Conservation (phyloP, 805 yeast species). For the Debaryomyces castellii region DNA sequence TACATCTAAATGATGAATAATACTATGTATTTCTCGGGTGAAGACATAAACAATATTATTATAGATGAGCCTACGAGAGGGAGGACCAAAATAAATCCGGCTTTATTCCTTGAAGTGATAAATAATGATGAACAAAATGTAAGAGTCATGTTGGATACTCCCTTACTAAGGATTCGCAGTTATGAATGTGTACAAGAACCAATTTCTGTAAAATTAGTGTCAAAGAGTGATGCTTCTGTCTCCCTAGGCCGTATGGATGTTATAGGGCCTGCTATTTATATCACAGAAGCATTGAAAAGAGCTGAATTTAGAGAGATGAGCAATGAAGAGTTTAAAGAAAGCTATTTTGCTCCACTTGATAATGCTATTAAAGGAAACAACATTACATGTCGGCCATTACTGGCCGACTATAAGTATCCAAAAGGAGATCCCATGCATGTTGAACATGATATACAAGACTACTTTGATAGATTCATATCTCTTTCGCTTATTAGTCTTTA, state of each 20-base stretch:
- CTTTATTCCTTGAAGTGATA: not conserved
- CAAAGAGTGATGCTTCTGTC: slow-evolving; percentile 2
- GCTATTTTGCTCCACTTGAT: slow-evolving; percentile 4
- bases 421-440: too few relatives aligned
- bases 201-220: not conserved
- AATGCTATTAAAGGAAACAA: not conserved
- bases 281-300: not conserved
- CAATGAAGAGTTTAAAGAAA: slow-evolving; percentile 1
- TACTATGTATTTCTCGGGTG: slow-evolving; percentile 5
- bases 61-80: not conserved
- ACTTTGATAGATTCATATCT: too few relatives aligned
- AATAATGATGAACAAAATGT: not conserved
- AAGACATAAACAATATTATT: slow-evolving; percentile 1
- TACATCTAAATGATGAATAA: not conserved
- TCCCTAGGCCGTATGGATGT: not conserved
- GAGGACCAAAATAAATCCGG: not conserved
- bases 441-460: too few relatives aligned
- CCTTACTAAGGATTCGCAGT: not conserved
- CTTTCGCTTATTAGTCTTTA: too few relatives aligned
- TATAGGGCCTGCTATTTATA: not conserved
- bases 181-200: not conserved
- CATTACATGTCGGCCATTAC: not conserved
- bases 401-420: too few relatives aligned
- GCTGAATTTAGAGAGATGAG: slow-evolving; percentile 4
- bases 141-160: slow-evolving; percentile 3